Base-by-base conservation (phyloP, 176 grass and related monocot genomes). In the Phoenix dactylifera region DNA sequence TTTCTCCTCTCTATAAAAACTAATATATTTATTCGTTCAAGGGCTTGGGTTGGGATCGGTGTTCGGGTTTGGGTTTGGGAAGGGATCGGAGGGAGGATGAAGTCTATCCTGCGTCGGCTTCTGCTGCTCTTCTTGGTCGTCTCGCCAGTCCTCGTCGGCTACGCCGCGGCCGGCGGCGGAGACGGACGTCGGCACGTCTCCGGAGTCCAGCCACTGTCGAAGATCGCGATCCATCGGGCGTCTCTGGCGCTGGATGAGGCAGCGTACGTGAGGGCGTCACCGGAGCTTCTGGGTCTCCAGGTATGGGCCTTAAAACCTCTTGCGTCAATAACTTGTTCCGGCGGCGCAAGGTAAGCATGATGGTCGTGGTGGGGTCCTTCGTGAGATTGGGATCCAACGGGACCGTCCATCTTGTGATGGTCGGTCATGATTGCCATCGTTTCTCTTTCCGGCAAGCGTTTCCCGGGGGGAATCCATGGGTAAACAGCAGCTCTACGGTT, bases 201-300 rank as follows among this genome's bases (percentile, higher is more conserved):
- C 28, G 86, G 80, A 16, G 17, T 83, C 57, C 90, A 89, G 73
- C 86, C 86, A 54, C 80, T 95, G 71, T 89, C 86, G 50, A 74
- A 77, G 32, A 83, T 95, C 69, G 86, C 86, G n/a, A 58, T 87
- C 62, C 67, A 86, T 80, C 73, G 49, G 56, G 58, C 80, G 51
- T 76, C 49, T 44, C 44, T 89, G 4, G 71, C 76, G 3, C 10
- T 89, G 9, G 30, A 84, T 9, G 24, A 17, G 51, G 73, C 70
- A 15, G 86, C 83, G 16, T 76, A 18, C 54, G 76, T 95, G 39
- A 30, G 28, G 77, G 83, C 85, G 3, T 83, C 63, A 54, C 80
- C 86, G 52, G 1, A 22, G 54, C 22, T 84, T 39, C 79, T 95
- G 50, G 90, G 90, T 49, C 15, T 74, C 6, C 22, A 95, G 89